Base-by-base conservation (phyloP, 805 yeast species). In the Saturnispora sekii region DNA sequence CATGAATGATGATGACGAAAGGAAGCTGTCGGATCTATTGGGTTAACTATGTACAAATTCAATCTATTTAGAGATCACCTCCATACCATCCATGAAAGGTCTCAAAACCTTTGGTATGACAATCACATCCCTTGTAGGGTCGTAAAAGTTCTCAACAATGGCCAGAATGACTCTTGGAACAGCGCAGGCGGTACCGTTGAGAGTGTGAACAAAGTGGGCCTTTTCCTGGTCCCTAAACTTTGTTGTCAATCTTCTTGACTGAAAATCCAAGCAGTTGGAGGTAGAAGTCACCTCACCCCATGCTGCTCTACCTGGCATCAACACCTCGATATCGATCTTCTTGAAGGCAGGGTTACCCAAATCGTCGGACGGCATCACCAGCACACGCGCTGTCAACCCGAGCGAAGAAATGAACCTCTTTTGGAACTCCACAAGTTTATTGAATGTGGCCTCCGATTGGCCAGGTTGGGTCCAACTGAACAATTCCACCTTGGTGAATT, bases 181-280 rank as follows among this genome's bases (percentile, higher is more conserved):
- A 1, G 98, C 98, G 74, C 89, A 73, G 2, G 96, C 96, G 0
- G 98, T 93, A 14, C 97, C 98, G 53, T 93, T 93, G 38, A 93
- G 69, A 0, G 98, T 93, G 50, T 85, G 88, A 0, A 77, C 87
- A 56, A 72, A 84, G 28, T 30, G n/a, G 14, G 38, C 17, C 29
- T 37, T 43, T n/a, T 35, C 45, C 37, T 65, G 40, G 31, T 62
- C 60, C 44, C 66, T 68, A 55, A 68, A 79, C 45, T 74, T 75
- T 5, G 94, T 82, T 34, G 81, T 79, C 53, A 93, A 69, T 55
- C 97, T 73, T 61, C 96, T 73, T 7, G 95, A 67, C 65, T 93
- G 98, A 61, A 76, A 93, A 53, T 89, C 97, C 3, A 87, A 76
- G 62, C 98, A 93, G 59, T 89, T 90, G 2, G 97, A 88, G 1